Conservation (phyloP, 306 rosid genomes). For the Acacia melanoxylon region DNA sequence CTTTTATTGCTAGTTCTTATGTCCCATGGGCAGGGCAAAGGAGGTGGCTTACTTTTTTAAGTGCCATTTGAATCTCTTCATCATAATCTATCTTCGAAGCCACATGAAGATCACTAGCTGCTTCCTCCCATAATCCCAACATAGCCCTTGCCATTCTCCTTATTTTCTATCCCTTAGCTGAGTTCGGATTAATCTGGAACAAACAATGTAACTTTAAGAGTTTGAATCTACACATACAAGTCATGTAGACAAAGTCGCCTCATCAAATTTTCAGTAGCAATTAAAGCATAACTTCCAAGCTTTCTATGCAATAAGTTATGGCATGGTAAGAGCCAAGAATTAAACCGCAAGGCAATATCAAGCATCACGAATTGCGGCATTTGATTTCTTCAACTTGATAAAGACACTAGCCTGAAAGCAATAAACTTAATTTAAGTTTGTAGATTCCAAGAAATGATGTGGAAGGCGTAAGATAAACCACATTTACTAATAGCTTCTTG, state of each 20-base stretch:
- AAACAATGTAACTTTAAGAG: conserved; percentile 20
- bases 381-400: conserved; percentile 72
- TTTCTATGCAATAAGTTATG: conserved; percentile 16
- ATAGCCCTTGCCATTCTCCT: conserved; percentile 78
- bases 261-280: neutral
- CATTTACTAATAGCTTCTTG: neutral
- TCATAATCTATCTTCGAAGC: conserved; percentile 79
- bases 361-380: conserved; percentile 86
- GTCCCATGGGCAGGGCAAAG: neutral
- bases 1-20: neutral
- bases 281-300: neutral
- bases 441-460: conserved; percentile 20
- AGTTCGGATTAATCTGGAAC: conserved; percentile 76
- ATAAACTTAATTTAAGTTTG: conserved; percentile 25
- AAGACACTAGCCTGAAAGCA: conserved; percentile 66
- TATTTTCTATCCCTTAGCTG: conserved; percentile 80
- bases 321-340: neutral
- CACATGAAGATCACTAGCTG: conserved; percentile 67
- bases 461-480: conserved; percentile 12
- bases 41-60: conserved; percentile 56
- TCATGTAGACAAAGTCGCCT: neutral
- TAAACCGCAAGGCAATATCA: conserved; percentile 75
- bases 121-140: conserved; percentile 80
- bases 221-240: conserved; percentile 3
- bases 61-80: conserved; percentile 68